These are phyloP conservation scores for Pseudonectria foliicola DNA, from an alignment of 2,329 filamentous ascomycete species.

Conservation along the genomic window DNA sequence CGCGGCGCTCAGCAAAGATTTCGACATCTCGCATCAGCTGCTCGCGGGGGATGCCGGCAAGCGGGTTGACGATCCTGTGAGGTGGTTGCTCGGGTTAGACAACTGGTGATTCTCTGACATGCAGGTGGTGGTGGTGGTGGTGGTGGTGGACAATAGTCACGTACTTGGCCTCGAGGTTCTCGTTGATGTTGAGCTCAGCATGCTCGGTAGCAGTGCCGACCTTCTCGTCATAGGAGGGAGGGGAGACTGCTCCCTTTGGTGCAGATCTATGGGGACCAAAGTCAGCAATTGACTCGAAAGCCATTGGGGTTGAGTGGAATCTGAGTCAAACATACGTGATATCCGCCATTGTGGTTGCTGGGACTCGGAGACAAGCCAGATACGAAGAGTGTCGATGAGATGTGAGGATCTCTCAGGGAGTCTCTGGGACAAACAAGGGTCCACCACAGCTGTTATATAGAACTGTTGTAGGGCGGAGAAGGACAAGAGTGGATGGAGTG, in stretches of 20 bases:
- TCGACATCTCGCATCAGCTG: conserved; percentile 53
- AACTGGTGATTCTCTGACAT: too few species aligned
- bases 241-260: too few species aligned
- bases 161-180: conserved; percentile 38
- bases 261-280: background rate
- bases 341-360: too few species aligned
- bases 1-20: conserved; percentile 49
- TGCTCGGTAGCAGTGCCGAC: conserved; percentile 22
- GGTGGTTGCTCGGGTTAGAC: too few species aligned
- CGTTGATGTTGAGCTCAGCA: conserved; percentile 30
- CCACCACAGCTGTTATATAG: too few species aligned
- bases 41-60: conserved; percentile 41
- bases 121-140: background rate
- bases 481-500: too few species aligned
- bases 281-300: conserved; percentile 1
- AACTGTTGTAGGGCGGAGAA: too few species aligned
- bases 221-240: conserved; percentile 18
- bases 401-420: too few species aligned
- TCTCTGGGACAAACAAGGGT: too few species aligned
- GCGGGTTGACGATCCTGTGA: conserved; percentile 38
- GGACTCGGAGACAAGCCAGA: too few species aligned
- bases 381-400: too few species aligned
- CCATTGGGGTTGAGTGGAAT: background rate
- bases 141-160: conserved; percentile 7
- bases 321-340: conserved; percentile 4